Evolutionary conservation across 2,329 filamentous ascomycete species (phyloP).

Genomic region (Pyrenophora graminea): DNA sequence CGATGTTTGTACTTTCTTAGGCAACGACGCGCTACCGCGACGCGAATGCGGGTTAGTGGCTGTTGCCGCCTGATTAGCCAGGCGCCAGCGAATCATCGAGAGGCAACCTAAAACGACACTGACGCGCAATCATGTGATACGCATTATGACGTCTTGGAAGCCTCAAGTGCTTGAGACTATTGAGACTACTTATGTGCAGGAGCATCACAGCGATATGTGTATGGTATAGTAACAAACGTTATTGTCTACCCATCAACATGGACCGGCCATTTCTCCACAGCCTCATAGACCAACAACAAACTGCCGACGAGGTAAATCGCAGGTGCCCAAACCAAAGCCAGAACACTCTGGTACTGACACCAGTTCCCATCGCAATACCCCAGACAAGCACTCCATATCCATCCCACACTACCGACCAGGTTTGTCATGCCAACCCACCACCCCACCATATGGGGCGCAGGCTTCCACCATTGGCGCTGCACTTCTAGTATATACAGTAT

Average conservation of each 20-base stretch:
- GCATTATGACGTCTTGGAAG: background rate
- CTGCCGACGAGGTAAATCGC: background rate
- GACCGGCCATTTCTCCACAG: constrained; percentile 1
- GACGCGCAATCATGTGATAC: constrained; percentile 8
- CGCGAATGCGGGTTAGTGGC: background rate
- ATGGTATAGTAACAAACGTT: too few species aligned
- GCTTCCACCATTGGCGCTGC: background rate
- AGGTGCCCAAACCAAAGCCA: background rate
- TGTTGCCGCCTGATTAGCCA: constrained; percentile 3
- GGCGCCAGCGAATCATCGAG: constrained; percentile 5
- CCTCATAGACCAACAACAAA: background rate
- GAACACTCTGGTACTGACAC: background rate
- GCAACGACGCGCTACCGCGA: constrained; percentile 2
- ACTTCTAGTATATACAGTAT: background rate
- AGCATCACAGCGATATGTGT: too few species aligned
- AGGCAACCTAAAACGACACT: background rate
- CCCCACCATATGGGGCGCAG: background rate
- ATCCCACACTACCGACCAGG: background rate
- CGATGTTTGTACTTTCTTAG: constrained; percentile 12
- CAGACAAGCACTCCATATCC: background rate
- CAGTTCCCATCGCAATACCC: background rate
- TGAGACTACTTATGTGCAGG: too few species aligned
- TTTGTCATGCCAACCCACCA: background rate
- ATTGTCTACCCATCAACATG: background rate
- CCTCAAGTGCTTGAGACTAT: too few species aligned